Base-by-base conservation (phyloP, 2,329 filamentous ascomycete species). In the Colletotrichum sojae region DNA sequence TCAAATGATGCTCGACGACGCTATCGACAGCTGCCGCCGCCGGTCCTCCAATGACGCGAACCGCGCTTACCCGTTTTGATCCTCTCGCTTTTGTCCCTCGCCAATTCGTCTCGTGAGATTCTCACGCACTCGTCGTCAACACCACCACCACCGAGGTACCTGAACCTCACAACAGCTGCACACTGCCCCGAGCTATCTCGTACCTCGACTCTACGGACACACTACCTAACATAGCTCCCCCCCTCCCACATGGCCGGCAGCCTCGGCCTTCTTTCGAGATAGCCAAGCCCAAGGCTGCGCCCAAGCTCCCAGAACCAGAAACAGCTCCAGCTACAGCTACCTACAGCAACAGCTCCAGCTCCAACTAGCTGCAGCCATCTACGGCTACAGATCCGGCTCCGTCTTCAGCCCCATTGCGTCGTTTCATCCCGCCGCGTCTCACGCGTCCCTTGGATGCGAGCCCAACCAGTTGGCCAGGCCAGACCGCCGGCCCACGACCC, bases 401-500 rank as follows among this genome's bases (percentile, higher is more conserved):
- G 16, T 43, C 40, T 43, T 43, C 40, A 51, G 18, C 51, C 46
- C 54, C 55, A 45, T 60, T 52, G 45, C 66, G 55, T 54, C 62
- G 25, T 60, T 52, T 43, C 60, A n/a, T 43, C 40, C 31, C 20
- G 65, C 51, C 57, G 22, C 49, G 18, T 61, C 49, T 51, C 62
- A 27, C 66, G 62, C 66, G 66, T 69, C 66, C 62, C 61, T 69
- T 62, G 25, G 31, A 61, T 55, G 36, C n/a, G 54, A 69, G 62
- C 66, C 66, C 62, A 61, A 69, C 43, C 25, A 52, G 49, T 36
- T 57, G 66, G 48, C 66, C 56, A 61, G 66, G 18, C 66, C 43
- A 46, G 66, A 57, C 55, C 54, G 45, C 43, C 25, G 55, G 55
- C 55, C 62, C 43, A 66, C 31, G 43, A 61, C 66, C 62, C 54